Evolutionary conservation across 495 filamentous ascomycete species (phyloP), one percentile per base, ranked within the genome.

Genomic region (Tuber magnatum): DNA sequence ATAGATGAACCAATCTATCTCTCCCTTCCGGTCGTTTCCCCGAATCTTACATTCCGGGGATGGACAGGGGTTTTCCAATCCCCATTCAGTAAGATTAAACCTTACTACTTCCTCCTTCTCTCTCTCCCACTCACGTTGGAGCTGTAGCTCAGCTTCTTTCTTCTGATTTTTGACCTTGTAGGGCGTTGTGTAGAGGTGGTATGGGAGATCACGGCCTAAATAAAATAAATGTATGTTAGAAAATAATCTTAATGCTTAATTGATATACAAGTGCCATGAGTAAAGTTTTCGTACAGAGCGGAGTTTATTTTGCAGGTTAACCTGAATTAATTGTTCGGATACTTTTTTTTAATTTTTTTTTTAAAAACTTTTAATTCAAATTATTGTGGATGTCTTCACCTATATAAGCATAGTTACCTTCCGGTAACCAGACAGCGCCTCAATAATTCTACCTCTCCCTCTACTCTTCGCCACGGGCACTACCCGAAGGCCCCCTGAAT

Each of bases 1-100:
- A 18, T 77, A 75, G 6, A 77, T 77, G 35, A 42, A 77, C 51
- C 51, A 77, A 41, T 75, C 43, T 7, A 77, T 72, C 0, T 42
- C 46, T n/a, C 46, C 38, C 32, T 46, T 69, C 16, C 69, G 41
- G 12, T 72, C 41, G 7, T 32, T 28, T 8, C 1, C 38, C 43
- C 51, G n/a, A 4, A 5, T 6, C 42, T 68, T 68, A 0, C 56
- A 22, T 1, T 70, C 0, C 1, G 22, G 69, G 0, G 3, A 18
- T 16, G 28, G 2, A 2, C 8, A 1, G 0, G 48, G 6, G 7
- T 38, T 39, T n/a, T 3, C 7, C 22, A 68, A 35, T 4, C 56
- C 18, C 39, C 71, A 39, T 4, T 44, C 1, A 1, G 0, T 1
- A 3, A 71, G 28, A 2, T n/a, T 10, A 2, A 51, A 39, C 32